Percentiles rank a stretch among this genome's conserved stretches.
Evolutionary conservation across 345 rosid species (phyloP).

Genomic region (Pseudoturritis turrita): DNA sequence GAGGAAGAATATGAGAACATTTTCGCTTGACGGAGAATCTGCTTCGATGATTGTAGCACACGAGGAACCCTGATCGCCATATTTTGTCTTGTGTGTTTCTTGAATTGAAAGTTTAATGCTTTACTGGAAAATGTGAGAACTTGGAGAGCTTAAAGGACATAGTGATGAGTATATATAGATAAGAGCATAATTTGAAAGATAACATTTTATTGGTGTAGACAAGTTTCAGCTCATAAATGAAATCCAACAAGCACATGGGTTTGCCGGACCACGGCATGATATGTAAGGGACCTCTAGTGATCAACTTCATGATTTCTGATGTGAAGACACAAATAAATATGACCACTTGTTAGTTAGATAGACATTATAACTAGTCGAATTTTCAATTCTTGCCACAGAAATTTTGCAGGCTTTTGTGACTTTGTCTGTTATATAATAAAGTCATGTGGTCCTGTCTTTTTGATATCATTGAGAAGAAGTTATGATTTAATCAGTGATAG

Average conservation of each 20-base stretch:
- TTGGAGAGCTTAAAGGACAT: slow-evolving; percentile 6
- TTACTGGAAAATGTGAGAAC: not conserved
- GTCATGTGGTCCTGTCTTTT: slow-evolving; percentile 33
- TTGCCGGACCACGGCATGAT: slow-evolving; percentile 33
- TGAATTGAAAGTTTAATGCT: not conserved
- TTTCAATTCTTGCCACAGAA: slow-evolving; percentile 30
- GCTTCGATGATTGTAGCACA: slow-evolving; percentile 26
- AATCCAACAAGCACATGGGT: slow-evolving; percentile 32
- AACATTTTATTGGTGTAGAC: not conserved
- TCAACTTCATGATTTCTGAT: slow-evolving; percentile 11
- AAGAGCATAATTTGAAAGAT: slow-evolving; percentile 12
- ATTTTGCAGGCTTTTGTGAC: slow-evolving; percentile 12
- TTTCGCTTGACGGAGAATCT: slow-evolving; percentile 30
- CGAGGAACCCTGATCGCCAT: slow-evolving; percentile 30
- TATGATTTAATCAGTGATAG: slow-evolving; percentile 17
- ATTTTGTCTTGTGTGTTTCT: slow-evolving; percentile 6
- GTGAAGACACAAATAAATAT: slow-evolving; percentile 12
- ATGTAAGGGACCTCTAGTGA: slow-evolving; percentile 18
- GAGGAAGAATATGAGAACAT: slow-evolving; percentile 15
- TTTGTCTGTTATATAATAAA: slow-evolving; percentile 18
- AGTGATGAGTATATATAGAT: slow-evolving; percentile 23
- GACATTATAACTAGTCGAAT: slow-evolving; percentile 13
- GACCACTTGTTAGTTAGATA: slow-evolving; percentile 34
- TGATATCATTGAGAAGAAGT: slow-evolving; percentile 13
- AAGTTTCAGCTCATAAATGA: slow-evolving; percentile 12